These are phyloP conservation scores for Delonix regia DNA, from an alignment of 306 rosid species.

Conservation along the genomic window DNA sequence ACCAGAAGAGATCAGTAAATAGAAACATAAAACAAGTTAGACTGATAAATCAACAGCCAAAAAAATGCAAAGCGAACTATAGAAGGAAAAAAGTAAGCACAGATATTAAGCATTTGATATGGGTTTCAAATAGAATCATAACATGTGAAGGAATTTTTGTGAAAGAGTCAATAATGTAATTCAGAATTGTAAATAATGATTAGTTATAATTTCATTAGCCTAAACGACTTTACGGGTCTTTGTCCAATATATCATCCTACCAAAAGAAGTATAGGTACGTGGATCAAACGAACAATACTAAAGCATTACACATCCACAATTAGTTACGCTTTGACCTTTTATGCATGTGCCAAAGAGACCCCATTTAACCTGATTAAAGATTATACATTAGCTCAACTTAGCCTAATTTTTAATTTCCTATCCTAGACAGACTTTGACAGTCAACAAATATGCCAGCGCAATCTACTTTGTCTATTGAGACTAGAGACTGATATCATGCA, in stretches of 20 bases:
- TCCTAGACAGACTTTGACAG: background rate
- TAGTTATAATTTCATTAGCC: background rate
- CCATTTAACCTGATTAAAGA: background rate
- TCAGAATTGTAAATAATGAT: background rate
- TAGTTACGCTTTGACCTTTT: background rate
- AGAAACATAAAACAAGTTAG: background rate
- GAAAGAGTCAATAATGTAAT: background rate
- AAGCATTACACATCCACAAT: background rate
- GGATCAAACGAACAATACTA: background rate
- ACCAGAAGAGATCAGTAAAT: slow-evolving; percentile 13
- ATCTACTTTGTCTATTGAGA: background rate
- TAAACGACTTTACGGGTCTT: too few relatives aligned
- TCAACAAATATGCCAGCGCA: background rate
- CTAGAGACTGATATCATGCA: background rate
- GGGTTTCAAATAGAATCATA: too few relatives aligned
- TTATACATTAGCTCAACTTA: background rate
- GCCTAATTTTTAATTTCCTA: background rate
- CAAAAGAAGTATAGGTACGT: background rate
- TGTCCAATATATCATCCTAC: too few relatives aligned
- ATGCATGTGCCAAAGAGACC: background rate
- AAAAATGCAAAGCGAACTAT: background rate
- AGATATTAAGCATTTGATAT: background rate
- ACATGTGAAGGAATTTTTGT: too few relatives aligned
- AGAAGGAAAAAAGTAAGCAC: too few relatives aligned
- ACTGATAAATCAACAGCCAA: background rate